These are phyloP conservation scores for Gillenia trifoliata DNA, from an alignment of 306 rosid genomes.

Conservation along the genomic window DNA sequence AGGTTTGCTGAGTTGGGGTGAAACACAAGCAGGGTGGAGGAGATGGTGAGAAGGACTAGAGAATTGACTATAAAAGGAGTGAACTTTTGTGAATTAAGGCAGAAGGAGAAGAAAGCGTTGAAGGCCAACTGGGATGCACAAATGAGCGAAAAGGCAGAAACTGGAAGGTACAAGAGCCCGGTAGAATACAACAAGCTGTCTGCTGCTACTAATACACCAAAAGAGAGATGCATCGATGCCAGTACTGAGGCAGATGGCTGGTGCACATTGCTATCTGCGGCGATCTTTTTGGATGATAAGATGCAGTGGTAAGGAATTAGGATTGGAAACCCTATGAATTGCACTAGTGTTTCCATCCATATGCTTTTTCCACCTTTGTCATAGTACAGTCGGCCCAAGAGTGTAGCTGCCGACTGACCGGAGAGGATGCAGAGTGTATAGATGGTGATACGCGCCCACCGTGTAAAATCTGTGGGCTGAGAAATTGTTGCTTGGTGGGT, in stretches of 20 bases:
- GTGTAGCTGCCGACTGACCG: conserved; percentile 34
- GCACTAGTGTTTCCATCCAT: conserved; percentile 37
- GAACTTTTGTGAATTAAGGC: conserved; percentile 44
- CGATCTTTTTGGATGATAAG: not conserved
- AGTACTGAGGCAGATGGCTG: conserved; percentile 14
- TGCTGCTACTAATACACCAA: conserved; percentile 36
- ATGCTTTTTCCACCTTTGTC: conserved; percentile 45
- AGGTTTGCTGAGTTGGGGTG: conserved; percentile 19
- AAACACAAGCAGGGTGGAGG: conserved; percentile 45
- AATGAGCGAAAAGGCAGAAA: conserved; percentile 49
- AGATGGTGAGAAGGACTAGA: conserved; percentile 44
- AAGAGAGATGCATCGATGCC: conserved; percentile 19
- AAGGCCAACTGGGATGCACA: conserved; percentile 46
- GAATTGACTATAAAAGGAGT: conserved; percentile 46
- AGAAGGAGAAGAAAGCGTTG: conserved; percentile 53
- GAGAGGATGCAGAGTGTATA: conserved; percentile 9
- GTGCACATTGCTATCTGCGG: not conserved
- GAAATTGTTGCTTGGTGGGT: not conserved
- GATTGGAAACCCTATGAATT: conserved; percentile 35
- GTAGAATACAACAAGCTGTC: conserved; percentile 30
- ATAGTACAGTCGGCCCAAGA: conserved; percentile 41
- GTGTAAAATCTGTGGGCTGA: not conserved
- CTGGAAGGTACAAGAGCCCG: conserved; percentile 46
- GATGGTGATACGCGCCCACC: conserved; percentile 13
- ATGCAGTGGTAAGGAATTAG: conserved; percentile 32